Percentiles rank a stretch among this genome's conserved stretches.
These are phyloP conservation scores for Pseudocercospora pini-densiflorae DNA, from an alignment of 2,329 filamentous ascomycete genomes.

Conservation along the genomic window DNA sequence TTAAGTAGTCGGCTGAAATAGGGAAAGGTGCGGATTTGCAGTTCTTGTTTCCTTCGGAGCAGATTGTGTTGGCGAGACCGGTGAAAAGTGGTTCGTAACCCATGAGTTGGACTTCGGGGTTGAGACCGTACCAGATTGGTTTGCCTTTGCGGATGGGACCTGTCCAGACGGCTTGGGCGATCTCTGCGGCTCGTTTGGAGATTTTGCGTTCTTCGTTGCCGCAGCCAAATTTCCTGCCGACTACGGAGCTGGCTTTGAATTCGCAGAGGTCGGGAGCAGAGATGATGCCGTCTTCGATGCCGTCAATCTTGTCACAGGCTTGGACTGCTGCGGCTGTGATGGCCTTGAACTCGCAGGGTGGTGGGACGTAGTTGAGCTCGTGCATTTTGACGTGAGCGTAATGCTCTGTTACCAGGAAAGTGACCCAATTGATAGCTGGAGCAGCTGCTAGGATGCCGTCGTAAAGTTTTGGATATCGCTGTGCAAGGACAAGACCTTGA, in stretches of 20 bases:
- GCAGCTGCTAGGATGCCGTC: slow-evolving; percentile 48
- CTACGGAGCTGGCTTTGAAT: slow-evolving; percentile 38
- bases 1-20: slow-evolving; percentile 43
- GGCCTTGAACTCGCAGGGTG: slow-evolving; percentile 43
- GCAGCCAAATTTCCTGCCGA: slow-evolving; percentile 37
- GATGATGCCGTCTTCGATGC: slow-evolving; percentile 43
- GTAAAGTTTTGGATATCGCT: slow-evolving; percentile 44
- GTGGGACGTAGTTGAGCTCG: slow-evolving; percentile 34
- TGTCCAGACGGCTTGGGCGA: slow-evolving; percentile 40
- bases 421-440: slow-evolving; percentile 46
- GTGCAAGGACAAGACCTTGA: slow-evolving; percentile 43
- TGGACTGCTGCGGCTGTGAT: slow-evolving; percentile 42
- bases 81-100: slow-evolving; percentile 27
- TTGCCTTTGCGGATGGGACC: slow-evolving; percentile 35
- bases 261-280: slow-evolving; percentile 35
- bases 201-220: slow-evolving; percentile 31
- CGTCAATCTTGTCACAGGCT: slow-evolving; percentile 45
- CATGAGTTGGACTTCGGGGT: slow-evolving; percentile 26
- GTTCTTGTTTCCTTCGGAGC: slow-evolving; percentile 28
- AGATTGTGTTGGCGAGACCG: slow-evolving; percentile 37
- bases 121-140: slow-evolving; percentile 38
- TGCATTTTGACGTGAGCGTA: slow-evolving; percentile 41
- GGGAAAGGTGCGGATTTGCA: slow-evolving; percentile 36
- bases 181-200: slow-evolving; percentile 36
- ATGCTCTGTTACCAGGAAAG: slow-evolving; percentile 35